Percentiles rank a stretch among this genome's conserved stretches.
Evolutionary conservation across 2,329 filamentous ascomycete species (phyloP).

Genomic region (Colletotrichum melonis): DNA sequence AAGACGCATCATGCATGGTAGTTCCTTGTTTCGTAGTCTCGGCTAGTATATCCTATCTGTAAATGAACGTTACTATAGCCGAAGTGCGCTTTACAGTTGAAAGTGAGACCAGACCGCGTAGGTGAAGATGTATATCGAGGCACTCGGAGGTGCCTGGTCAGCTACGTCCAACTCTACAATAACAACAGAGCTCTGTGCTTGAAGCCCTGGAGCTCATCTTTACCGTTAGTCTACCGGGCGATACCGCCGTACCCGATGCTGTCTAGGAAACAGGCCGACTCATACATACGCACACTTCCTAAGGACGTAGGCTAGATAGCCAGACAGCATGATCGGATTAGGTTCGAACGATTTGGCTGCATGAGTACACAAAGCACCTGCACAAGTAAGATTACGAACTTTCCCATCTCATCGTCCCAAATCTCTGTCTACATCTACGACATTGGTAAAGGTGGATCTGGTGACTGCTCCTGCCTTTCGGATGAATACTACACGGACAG

Average conservation of each 20-base stretch:
- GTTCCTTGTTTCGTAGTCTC: constrained; percentile 30
- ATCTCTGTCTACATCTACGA: background rate
- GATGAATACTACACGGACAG: too few relatives aligned
- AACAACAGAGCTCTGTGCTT: background rate
- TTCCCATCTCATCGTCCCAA: background rate
- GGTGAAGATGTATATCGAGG: background rate
- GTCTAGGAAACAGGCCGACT: background rate
- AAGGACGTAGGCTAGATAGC: background rate
- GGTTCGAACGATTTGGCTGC: background rate
- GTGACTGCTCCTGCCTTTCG: too few relatives aligned
- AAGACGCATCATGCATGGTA: constrained; percentile 30
- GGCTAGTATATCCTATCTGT: constrained; percentile 35
- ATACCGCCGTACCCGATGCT: background rate
- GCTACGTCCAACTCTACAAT: background rate
- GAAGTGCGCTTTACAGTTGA: background rate
- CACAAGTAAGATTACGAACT: background rate
- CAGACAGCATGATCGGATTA: background rate
- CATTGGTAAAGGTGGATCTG: background rate
- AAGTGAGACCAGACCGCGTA: background rate
- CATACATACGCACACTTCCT: background rate
- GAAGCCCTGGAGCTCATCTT: background rate
- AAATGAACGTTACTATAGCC: constrained; percentile 27
- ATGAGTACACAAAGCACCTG: background rate
- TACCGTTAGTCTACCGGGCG: background rate
- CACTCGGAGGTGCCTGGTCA: background rate